Conservation (phyloP, 2,329 filamentous ascomycete species). For the Neonectria magnoliae region DNA sequence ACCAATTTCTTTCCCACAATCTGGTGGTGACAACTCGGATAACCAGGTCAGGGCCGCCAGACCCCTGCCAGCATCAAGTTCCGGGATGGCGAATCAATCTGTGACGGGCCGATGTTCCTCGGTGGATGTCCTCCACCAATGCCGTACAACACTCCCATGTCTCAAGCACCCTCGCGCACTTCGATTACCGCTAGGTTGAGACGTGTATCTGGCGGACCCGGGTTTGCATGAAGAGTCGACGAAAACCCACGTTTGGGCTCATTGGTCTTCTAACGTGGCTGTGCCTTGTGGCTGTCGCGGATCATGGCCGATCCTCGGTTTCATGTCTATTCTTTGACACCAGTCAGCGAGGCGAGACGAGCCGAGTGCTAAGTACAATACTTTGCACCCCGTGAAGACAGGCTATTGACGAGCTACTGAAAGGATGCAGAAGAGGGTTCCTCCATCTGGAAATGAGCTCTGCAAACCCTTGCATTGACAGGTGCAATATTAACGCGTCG, state of each 20-base stretch:
- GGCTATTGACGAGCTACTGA: background rate
- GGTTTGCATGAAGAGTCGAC: slow-evolving; percentile 20
- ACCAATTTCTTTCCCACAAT: slow-evolving; percentile 3
- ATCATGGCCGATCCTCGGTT: slow-evolving; percentile 4
- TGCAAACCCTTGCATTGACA: slow-evolving; percentile 1
- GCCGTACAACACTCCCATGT: slow-evolving; percentile 15
- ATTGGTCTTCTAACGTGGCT: slow-evolving; percentile 16
- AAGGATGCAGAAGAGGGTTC: background rate
- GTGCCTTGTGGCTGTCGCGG: slow-evolving; percentile 10
- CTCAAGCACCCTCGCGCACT: slow-evolving; percentile 1
- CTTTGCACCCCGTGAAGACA: background rate
- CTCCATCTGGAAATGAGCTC: slow-evolving; percentile 6
- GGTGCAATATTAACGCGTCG: slow-evolving; percentile 10
- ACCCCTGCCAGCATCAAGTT: slow-evolving; percentile 1
- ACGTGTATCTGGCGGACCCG: background rate
- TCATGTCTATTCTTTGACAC: slow-evolving; percentile 3
- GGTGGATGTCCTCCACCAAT: slow-evolving; percentile 20
- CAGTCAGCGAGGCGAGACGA: background rate
- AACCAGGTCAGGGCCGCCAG: background rate
- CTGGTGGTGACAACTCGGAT: background rate
- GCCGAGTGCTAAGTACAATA: background rate
- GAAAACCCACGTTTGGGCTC: slow-evolving; percentile 8
- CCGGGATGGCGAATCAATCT: slow-evolving; percentile 28
- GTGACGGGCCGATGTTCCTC: slow-evolving; percentile 37
- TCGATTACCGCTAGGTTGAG: slow-evolving; percentile 17